Evolutionary conservation across 345 rosid genomes (phyloP).

Genomic region (Litchi chinensis): DNA sequence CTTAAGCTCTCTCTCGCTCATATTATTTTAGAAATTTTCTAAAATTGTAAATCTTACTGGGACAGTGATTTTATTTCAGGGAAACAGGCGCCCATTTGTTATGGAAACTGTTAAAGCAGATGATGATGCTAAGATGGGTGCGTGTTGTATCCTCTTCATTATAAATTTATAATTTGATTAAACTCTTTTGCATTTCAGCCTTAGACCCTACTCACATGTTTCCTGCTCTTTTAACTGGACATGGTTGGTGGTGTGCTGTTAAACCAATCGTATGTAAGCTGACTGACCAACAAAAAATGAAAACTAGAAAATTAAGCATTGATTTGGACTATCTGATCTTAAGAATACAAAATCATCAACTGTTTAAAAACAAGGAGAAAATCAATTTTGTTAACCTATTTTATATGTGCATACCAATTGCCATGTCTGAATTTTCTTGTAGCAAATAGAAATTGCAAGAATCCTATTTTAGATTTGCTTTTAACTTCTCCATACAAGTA

Average conservation of each 20-base stretch:
- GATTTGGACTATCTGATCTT: slow-evolving; percentile 1
- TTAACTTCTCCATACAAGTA: neutral
- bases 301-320: neutral
- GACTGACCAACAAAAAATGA: neutral
- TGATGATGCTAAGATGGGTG: slow-evolving; percentile 87
- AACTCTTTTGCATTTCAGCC: neutral
- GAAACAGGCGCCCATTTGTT: slow-evolving; percentile 80
- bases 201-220: neutral
- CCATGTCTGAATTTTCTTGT: neutral
- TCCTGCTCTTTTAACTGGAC: too few species aligned
- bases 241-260: neutral
- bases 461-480: neutral
- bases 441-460: neutral
- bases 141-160: slow-evolving; percentile 18
- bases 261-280: neutral
- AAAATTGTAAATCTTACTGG: slow-evolving; percentile 3
- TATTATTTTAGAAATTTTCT: neutral
- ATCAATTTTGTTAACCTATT: neutral
- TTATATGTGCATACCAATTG: too few species aligned
- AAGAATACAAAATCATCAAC: neutral
- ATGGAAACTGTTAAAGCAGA: slow-evolving; percentile 96
- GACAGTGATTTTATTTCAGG: slow-evolving; percentile 45
- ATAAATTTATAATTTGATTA: neutral
- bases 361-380: slow-evolving; percentile 3
- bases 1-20: slow-evolving; percentile 14